These are phyloP conservation scores for Ustilago sp. DNA, from an alignment of 1,284 basidiomycete species.

Conservation along the genomic window DNA sequence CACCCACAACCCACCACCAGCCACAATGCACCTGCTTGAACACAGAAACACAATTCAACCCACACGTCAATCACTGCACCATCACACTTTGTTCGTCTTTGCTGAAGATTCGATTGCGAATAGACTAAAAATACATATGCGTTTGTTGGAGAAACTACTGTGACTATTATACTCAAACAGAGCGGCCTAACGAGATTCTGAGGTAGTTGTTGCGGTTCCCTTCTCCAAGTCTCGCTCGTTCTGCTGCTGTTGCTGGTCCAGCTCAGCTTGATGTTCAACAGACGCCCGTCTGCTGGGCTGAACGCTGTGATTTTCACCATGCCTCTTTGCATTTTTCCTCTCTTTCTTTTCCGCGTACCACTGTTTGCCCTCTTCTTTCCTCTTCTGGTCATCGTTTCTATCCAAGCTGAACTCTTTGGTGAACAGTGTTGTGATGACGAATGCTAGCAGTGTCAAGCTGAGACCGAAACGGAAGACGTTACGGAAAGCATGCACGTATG, in stretches of 20 bases:
- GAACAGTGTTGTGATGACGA: conserved; percentile 72
- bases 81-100: not conserved
- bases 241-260: not conserved
- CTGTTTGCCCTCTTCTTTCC: conserved; percentile 70
- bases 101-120: too few species aligned
- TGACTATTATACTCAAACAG: not conserved
- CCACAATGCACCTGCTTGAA: too few species aligned
- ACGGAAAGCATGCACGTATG: conserved; percentile 75
- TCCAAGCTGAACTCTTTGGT: conserved; percentile 75
- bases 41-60: not conserved
- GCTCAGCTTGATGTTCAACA: not conserved
- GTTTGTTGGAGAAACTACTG: not conserved
- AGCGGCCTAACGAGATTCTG: not conserved
- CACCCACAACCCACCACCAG: too few species aligned
- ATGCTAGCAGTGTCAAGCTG: conserved; percentile 51
- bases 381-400: conserved; percentile 74
- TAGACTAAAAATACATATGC: not conserved
- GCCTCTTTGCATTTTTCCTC: conserved; percentile 19
- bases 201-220: not conserved
- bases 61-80: not conserved
- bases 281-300: conserved; percentile 10
- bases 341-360: conserved; percentile 51
- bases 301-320: conserved; percentile 6
- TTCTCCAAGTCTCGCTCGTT: not conserved
- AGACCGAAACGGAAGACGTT: conserved; percentile 72